phyloP scores from a whole-genome alignment of 2,329 filamentous ascomycete species.

The Calonectria pauciramosa region DNA sequence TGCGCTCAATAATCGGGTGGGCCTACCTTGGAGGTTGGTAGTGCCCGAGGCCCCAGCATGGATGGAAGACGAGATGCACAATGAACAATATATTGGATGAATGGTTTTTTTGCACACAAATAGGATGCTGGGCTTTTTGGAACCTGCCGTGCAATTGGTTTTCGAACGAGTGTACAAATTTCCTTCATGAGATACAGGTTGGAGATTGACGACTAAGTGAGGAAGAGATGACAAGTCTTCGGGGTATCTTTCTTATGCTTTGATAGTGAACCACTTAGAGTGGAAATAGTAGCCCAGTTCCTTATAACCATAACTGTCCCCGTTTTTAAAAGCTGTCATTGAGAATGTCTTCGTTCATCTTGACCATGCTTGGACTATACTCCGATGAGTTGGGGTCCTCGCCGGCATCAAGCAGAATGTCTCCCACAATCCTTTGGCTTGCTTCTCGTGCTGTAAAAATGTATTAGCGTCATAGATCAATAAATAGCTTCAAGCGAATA shows the following conservation, averaged over 20 bases:
- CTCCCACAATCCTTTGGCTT: conserved; percentile 84
- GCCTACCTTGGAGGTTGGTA: background rate
- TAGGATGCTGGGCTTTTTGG: background rate
- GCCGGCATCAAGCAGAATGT: conserved; percentile 82
- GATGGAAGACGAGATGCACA: background rate
- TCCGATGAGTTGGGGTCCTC: conserved; percentile 69
- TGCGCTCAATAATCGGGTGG: background rate
- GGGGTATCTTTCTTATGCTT: conserved; percentile 20
- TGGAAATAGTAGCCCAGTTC: background rate
- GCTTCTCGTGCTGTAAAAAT: conserved; percentile 76
- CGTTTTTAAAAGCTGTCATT: conserved; percentile 71
- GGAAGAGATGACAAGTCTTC: background rate
- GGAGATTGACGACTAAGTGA: background rate
- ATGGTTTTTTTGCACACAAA: background rate
- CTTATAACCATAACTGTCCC: background rate
- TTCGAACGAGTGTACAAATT: background rate
- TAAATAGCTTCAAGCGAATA: background rate
- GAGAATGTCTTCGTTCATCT: conserved; percentile 73
- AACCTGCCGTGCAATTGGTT: background rate
- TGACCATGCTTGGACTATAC: conserved; percentile 75
- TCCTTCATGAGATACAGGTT: background rate
- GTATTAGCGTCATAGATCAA: conserved; percentile 19
- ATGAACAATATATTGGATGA: background rate
- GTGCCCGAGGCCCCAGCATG: background rate
- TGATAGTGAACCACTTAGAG: conserved; percentile 9